Percentiles rank a stretch among this genome's conserved stretches.
phyloP scores from a whole-genome alignment of 331 rosid genomes.

The Malus hybrid region DNA sequence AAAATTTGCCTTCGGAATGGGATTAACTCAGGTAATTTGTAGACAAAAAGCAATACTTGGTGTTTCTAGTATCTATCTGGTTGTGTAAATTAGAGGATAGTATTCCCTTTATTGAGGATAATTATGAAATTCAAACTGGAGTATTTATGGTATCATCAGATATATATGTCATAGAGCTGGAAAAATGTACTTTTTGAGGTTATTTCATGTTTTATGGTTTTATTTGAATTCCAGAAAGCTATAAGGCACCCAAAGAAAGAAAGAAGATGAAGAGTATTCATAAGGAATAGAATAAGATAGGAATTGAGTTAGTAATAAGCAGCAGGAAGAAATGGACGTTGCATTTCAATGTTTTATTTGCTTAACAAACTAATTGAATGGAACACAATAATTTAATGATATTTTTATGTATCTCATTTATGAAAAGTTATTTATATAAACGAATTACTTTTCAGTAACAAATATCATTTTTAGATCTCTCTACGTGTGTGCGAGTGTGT shows the following conservation, averaged over 20 bases:
- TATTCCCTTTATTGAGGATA: background rate
- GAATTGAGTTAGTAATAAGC: background rate
- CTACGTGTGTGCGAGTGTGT: no score
- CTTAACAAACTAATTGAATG: background rate
- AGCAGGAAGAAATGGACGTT: background rate
- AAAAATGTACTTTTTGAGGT: background rate
- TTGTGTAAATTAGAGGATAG: background rate
- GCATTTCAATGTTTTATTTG: background rate
- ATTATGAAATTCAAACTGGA: background rate
- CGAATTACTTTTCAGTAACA: background rate
- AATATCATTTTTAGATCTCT: background rate
- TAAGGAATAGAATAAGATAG: background rate
- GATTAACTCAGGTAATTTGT: slow-evolving; percentile 83
- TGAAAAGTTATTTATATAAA: background rate
- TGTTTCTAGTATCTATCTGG: background rate
- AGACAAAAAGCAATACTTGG: background rate
- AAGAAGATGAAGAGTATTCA: background rate
- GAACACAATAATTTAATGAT: background rate
- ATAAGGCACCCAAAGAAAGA: background rate
- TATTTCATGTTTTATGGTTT: background rate
- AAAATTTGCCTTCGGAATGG: slow-evolving; percentile 93
- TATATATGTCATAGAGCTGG: background rate
- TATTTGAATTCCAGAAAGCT: no score
- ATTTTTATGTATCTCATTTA: background rate
- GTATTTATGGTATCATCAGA: background rate